These are phyloP conservation scores for Aspergillus sp. DNA, from an alignment of 2,329 filamentous ascomycete genomes.

Conservation along the genomic window DNA sequence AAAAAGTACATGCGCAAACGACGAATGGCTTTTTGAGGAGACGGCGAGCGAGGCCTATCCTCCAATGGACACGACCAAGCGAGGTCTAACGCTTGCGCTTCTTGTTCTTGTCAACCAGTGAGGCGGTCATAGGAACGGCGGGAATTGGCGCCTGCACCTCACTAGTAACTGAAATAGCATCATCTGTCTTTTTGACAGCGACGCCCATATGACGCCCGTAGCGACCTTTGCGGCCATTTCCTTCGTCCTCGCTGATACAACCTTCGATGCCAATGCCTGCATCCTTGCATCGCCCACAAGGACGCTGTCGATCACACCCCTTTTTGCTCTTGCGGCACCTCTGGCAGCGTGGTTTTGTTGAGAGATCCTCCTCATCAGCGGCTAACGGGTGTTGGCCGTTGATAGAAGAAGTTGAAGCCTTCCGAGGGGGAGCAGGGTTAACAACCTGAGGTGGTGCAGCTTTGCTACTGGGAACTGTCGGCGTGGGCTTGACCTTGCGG, in stretches of 20 bases:
- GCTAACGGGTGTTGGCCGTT: conserved; percentile 63
- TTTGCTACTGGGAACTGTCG: conserved; percentile 20
- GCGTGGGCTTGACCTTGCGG: conserved; percentile 40
- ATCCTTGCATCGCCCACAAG: conserved; percentile 92
- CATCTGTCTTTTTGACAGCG: conserved; percentile 58
- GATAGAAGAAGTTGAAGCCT: conserved; percentile 56
- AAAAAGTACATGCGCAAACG: neutral
- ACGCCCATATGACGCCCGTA: conserved; percentile 74
- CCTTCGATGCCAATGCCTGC: conserved; percentile 90
- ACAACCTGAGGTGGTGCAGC: conserved; percentile 41
- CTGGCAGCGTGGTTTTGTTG: conserved; percentile 94
- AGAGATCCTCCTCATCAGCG: conserved; percentile 82
- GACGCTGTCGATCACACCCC: conserved; percentile 93
- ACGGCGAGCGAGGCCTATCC: neutral
- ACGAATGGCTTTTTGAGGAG: neutral
- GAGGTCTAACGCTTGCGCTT: conserved; percentile 64
- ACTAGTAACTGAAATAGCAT: conserved; percentile 30
- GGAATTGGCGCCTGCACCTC: conserved; percentile 18
- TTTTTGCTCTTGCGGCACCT: conserved; percentile 99
- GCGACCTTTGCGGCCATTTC: conserved; percentile 92
- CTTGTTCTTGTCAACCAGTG: conserved; percentile 61
- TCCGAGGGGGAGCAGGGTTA: conserved; percentile 53
- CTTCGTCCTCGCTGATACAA: conserved; percentile 96
- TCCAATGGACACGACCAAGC: neutral
- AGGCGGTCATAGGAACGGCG: conserved; percentile 29